phyloP scores from a whole-genome alignment of 2,329 filamentous ascomycete species.

The Lasiodiplodia citricola region DNA sequence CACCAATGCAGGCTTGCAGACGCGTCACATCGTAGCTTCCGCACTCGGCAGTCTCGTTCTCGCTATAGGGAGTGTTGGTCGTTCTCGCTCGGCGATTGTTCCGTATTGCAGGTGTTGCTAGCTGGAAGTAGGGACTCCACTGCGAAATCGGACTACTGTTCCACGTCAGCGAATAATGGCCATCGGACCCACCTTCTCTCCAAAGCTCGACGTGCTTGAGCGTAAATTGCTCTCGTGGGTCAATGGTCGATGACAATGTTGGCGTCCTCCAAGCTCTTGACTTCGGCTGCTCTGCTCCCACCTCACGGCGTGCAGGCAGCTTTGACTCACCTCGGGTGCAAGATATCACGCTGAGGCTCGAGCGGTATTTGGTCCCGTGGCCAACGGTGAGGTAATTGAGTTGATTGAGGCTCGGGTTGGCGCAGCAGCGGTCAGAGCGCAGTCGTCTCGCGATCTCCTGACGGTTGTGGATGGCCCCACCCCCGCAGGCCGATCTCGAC shows the following conservation, averaged over 20 bases:
- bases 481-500: constrained; percentile 19
- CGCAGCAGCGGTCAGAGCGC: neutral
- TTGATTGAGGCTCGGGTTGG: neutral
- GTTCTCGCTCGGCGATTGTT: too few species aligned
- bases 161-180: neutral
- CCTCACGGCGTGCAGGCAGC: neutral
- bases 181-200: neutral
- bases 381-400: neutral
- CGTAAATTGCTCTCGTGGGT: neutral
- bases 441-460: constrained; percentile 13
- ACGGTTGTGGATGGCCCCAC: constrained; percentile 11
- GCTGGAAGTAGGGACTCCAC: neutral
- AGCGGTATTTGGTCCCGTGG: neutral
- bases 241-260: neutral
- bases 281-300: neutral
- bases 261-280: neutral
- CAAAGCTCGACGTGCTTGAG: neutral
- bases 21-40: neutral
- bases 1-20: neutral
- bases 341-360: constrained; percentile 6
- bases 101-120: neutral
- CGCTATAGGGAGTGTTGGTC: neutral
- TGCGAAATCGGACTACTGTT: neutral
- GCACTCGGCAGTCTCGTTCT: neutral
- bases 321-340: neutral